Evolutionary conservation across 208 protist genomes (phyloP).

Genomic region (Endotrypanum monterogeii): DNA sequence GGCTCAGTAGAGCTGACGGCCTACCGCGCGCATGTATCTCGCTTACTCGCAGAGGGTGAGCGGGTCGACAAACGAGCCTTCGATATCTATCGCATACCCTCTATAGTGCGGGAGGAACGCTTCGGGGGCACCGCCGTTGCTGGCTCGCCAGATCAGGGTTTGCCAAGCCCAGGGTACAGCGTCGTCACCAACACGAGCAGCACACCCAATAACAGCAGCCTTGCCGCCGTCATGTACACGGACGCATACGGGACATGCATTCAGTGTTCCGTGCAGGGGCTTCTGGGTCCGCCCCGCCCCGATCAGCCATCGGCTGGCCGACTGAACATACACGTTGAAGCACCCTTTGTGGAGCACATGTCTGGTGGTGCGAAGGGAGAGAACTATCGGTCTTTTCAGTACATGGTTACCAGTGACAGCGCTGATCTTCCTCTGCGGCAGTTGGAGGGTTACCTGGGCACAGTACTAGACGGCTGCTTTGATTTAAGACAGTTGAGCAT

Average conservation of each 20-base stretch:
- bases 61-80: conserved; percentile 66
- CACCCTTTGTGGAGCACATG: conserved; percentile 61
- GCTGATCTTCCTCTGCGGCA: conserved; percentile 67
- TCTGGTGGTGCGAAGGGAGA: conserved; percentile 17
- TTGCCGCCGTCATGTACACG: conserved; percentile 76
- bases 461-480: conserved; percentile 56
- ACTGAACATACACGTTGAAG: conserved; percentile 64
- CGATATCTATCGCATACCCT: conserved; percentile 41
- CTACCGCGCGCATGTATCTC: conserved; percentile 56
- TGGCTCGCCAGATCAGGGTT: not conserved
- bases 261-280: conserved; percentile 59
- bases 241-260: conserved; percentile 71
- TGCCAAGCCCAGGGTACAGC: not conserved
- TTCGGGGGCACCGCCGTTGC: not conserved
- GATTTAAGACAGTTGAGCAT: conserved; percentile 60
- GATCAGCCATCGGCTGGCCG: conserved; percentile 57
- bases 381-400: conserved; percentile 32
- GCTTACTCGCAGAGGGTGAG: conserved; percentile 40
- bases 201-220: conserved; percentile 18
- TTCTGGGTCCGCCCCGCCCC: conserved; percentile 73
- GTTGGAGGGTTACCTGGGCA: conserved; percentile 67
- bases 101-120: conserved; percentile 55
- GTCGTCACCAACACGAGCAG: not conserved
- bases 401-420: conserved; percentile 32
- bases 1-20: conserved; percentile 72